These are phyloP conservation scores for Bacterosira constricta DNA, from an alignment of 108 stramenopile species.

Conservation along the genomic window DNA sequence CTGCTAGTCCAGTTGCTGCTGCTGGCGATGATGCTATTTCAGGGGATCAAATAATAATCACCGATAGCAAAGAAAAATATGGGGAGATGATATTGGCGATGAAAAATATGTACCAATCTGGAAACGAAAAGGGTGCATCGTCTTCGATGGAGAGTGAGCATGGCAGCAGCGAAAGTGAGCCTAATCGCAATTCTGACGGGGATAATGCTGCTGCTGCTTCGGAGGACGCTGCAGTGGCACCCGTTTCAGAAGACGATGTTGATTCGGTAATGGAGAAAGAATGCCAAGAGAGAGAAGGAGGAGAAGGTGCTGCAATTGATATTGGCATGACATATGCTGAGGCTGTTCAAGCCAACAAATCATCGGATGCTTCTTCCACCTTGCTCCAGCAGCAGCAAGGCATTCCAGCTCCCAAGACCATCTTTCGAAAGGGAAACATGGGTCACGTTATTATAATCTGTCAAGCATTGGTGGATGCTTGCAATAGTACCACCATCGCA, in stretches of 20 bases:
- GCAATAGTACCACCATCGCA: conserved; percentile 39
- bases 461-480: conserved; percentile 90
- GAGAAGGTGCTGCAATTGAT: neutral
- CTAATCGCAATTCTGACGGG: neutral
- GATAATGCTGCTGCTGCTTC: conserved; percentile 13
- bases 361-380: neutral
- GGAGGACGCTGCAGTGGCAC: conserved; percentile 35
- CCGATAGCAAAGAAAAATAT: neutral
- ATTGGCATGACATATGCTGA: neutral
- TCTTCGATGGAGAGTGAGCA: conserved; percentile 43
- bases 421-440: conserved; percentile 87
- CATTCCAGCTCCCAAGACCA: neutral
- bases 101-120: conserved; percentile 32
- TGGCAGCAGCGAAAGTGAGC: conserved; percentile 32
- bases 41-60: neutral
- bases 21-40: neutral
- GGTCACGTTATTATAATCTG: conserved; percentile 96
- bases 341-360: neutral
- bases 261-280: conserved; percentile 68
- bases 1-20: neutral
- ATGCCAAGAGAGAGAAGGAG: conserved; percentile 38
- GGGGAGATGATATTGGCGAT: conserved; percentile 9
- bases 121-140: conserved; percentile 1
- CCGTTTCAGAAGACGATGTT: conserved; percentile 76
- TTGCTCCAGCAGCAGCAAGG: neutral